Percentiles rank a stretch among this genome's conserved stretches.
phyloP scores from a whole-genome alignment of 2,329 filamentous ascomycete species.

The Hypoxylon sp. region DNA sequence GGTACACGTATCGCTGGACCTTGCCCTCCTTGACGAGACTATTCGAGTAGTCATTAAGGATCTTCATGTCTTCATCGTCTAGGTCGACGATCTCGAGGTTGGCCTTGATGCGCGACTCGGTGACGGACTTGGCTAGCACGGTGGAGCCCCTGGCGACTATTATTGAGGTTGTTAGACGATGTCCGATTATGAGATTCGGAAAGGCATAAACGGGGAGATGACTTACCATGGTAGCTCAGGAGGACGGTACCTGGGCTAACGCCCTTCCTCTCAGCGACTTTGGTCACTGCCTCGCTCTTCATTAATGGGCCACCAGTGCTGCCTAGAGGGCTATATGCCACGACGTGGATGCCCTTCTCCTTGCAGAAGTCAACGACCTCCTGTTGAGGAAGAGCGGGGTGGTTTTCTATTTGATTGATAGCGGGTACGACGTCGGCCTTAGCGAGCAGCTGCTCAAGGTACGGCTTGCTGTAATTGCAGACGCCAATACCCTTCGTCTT shows the following conservation, averaged over 20 bases:
- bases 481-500: slow-evolving; percentile 70
- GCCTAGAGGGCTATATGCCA: slow-evolving; percentile 79
- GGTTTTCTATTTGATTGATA: slow-evolving; percentile 82
- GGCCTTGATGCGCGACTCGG: slow-evolving; percentile 75
- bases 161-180: slow-evolving; percentile 2
- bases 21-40: slow-evolving; percentile 66
- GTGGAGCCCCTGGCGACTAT: slow-evolving; percentile 77
- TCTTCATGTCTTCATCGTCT: slow-evolving; percentile 73
- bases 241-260: slow-evolving; percentile 74
- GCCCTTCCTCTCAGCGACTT: slow-evolving; percentile 75
- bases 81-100: slow-evolving; percentile 78
- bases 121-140: slow-evolving; percentile 82
- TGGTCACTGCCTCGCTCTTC: slow-evolving; percentile 72
- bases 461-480: slow-evolving; percentile 71
- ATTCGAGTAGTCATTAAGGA: slow-evolving; percentile 68
- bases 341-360: slow-evolving; percentile 77
- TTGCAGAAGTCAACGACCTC: slow-evolving; percentile 79
- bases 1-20: slow-evolving; percentile 75
- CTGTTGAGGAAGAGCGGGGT: slow-evolving; percentile 79
- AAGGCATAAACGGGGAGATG: background rate
- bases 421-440: slow-evolving; percentile 71
- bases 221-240: slow-evolving; percentile 79
- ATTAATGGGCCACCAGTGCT: slow-evolving; percentile 76
- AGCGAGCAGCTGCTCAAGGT: slow-evolving; percentile 69
- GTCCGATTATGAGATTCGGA: slow-evolving; percentile 6